Evolutionary conservation across 2,329 filamentous ascomycete genomes (phyloP).

Genomic region (Diplodia corticola): DNA sequence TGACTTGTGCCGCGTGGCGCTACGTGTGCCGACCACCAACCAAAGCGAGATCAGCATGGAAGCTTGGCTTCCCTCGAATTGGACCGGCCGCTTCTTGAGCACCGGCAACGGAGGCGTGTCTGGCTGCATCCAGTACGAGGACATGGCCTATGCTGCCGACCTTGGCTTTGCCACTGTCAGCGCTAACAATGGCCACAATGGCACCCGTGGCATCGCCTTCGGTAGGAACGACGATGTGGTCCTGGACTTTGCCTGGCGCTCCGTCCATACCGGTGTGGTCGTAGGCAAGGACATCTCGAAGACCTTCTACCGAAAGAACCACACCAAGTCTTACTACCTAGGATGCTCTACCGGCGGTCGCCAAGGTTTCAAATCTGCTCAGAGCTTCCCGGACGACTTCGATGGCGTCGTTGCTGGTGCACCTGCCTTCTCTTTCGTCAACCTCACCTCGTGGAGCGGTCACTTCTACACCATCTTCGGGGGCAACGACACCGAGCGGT

Average conservation of each 20-base stretch:
- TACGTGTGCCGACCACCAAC: constrained; percentile 45
- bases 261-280: constrained; percentile 44
- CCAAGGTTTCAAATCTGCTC: constrained; percentile 34
- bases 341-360: constrained; percentile 42
- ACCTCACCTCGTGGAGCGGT: constrained; percentile 36
- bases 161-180: constrained; percentile 44
- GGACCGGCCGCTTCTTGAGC: constrained; percentile 43
- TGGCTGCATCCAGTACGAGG: constrained; percentile 43
- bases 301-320: constrained; percentile 42
- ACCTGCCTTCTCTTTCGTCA: constrained; percentile 37
- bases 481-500: constrained; percentile 37
- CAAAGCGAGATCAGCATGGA: constrained; percentile 47
- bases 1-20: constrained; percentile 46
- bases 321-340: constrained; percentile 44
- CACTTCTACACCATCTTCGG: constrained; percentile 37
- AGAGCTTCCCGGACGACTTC: constrained; percentile 39
- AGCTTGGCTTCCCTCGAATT: constrained; percentile 47
- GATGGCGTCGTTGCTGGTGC: constrained; percentile 42
- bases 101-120: constrained; percentile 46
- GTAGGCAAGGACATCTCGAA: constrained; percentile 45
- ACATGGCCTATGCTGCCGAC: constrained; percentile 41
- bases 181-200: constrained; percentile 47
- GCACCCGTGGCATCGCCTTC: constrained; percentile 48
- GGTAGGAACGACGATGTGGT: constrained; percentile 45
- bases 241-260: constrained; percentile 51